Evolutionary conservation across 2,329 filamentous ascomycete species (phyloP), one percentile per base, ranked within the genome.

Genomic region (Pseudogymnoascus pannorum): DNA sequence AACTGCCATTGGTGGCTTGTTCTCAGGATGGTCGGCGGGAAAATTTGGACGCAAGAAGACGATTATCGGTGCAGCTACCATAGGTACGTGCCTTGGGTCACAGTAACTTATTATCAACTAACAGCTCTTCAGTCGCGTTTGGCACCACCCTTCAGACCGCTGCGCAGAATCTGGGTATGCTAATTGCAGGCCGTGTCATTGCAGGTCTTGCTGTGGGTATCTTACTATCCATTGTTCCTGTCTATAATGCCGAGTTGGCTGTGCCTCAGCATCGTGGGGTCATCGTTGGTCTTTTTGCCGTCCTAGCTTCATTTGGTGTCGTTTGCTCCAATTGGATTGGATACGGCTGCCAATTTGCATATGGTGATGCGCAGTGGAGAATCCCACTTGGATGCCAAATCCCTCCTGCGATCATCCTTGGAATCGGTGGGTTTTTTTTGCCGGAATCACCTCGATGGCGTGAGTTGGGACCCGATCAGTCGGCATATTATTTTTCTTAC

Each of bases 251-350:
- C 16, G 71, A 72, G 1, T 68, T 72, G 38, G 69, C 69, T 5
- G 61, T 74, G n/a, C 67, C 70, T n/a, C 58, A 67, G 18, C 62
- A 67, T 22, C 66, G 70, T 35, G 70, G 67, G 20, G 62, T 68
- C 40, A 70, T 72, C 18, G 67, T 69, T n/a, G 70, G 69, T 11
- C 61, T 74, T 6, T 72, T 74, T 57, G 74, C 72, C 1, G 64
- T 74, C 36, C 69, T 73, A 59, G 73, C 73, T 24, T 68, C 72
- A 0, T 60, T 74, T 5, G 76, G 76, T 4, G 76, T 73, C 61
- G 69, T 73, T 48, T 38, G 69, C 9, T 73, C 75, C 1, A 73
- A 72, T 57, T 77, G 75, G 74, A 72, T 77, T 48, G 75, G 75
- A 2, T 76, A 74, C 60, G 72, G 69, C 2, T 70, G 75, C 7